Conservation (phyloP, 78 protist genomes). For the Dictyostelium brefeldianum region DNA sequence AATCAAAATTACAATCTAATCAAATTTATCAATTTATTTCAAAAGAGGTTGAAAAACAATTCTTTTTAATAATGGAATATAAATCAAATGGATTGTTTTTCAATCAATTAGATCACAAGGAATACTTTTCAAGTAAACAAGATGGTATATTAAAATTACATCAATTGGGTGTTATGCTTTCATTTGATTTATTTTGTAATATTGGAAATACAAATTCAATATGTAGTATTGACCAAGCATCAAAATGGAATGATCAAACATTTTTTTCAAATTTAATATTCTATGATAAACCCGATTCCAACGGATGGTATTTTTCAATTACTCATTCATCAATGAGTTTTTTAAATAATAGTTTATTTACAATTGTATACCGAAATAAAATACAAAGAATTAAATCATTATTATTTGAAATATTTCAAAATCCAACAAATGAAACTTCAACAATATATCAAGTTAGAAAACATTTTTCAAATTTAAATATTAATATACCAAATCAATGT, state of each 20-base stretch:
- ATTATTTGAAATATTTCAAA: conserved; percentile 22
- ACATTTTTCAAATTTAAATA: neutral
- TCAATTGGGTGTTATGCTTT: conserved; percentile 46
- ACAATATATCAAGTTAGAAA: conserved; percentile 32
- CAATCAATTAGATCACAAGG: conserved; percentile 34
- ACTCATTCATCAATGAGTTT: conserved; percentile 8
- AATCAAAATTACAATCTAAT: neutral
- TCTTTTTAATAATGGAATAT: conserved; percentile 40
- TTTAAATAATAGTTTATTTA: conserved; percentile 39
- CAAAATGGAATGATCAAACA: too few relatives aligned
- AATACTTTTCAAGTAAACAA: neutral
- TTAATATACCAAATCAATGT: neutral
- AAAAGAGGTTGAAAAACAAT: conserved; percentile 19
- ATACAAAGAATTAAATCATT: conserved; percentile 41
- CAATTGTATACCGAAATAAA: conserved; percentile 36
- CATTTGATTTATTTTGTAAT: conserved; percentile 63
- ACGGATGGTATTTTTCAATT: conserved; percentile 45
- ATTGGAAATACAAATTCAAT: conserved; percentile 1
- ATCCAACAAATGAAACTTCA: conserved; percentile 29
- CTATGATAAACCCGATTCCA: conserved; percentile 15
- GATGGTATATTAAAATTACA: conserved; percentile 27
- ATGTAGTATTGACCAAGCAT: neutral
- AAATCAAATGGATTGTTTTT: conserved; percentile 27
- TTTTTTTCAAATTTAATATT: conserved; percentile 35
- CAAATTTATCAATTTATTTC: neutral